These are phyloP conservation scores for Alternaria burnsii DNA, from an alignment of 2,329 filamentous ascomycete genomes.

Conservation along the genomic window DNA sequence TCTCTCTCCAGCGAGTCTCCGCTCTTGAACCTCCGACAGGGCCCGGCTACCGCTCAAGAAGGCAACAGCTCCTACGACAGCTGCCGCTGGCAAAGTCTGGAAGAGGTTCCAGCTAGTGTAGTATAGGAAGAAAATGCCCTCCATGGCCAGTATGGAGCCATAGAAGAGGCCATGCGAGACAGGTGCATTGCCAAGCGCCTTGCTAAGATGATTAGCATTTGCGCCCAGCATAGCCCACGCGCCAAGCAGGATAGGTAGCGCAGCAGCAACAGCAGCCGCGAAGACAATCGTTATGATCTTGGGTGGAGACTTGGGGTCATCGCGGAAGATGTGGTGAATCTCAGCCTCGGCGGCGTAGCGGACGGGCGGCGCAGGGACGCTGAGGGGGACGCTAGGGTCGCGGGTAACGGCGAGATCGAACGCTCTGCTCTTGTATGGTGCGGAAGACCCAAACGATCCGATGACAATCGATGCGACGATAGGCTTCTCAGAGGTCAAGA, in stretches of 20 bases:
- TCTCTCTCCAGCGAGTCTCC: slow-evolving; percentile 77
- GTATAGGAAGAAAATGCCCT: slow-evolving; percentile 93
- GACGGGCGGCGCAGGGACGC: slow-evolving; percentile 71
- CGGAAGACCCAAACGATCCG: slow-evolving; percentile 81
- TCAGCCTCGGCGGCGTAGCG: slow-evolving; percentile 85
- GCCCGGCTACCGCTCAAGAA: slow-evolving; percentile 91
- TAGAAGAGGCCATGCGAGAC: slow-evolving; percentile 86
- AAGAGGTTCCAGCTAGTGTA: slow-evolving; percentile 93
- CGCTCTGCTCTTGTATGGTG: slow-evolving; percentile 71
- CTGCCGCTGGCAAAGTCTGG: slow-evolving; percentile 79
- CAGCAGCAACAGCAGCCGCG: slow-evolving; percentile 73
- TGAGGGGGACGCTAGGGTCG: slow-evolving; percentile 68
- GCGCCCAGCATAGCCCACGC: slow-evolving; percentile 82
- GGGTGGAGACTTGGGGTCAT: slow-evolving; percentile 81
- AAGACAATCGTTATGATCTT: slow-evolving; percentile 82
- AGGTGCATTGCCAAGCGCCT: slow-evolving; percentile 78
- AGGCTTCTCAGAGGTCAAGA: slow-evolving; percentile 72
- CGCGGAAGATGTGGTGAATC: slow-evolving; percentile 90
- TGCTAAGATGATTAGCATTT: slow-evolving; percentile 79
- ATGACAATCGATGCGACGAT: slow-evolving; percentile 84
- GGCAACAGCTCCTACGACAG: slow-evolving; percentile 72
- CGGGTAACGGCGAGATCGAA: slow-evolving; percentile 76
- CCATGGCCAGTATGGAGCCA: slow-evolving; percentile 85
- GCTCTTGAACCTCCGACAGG: slow-evolving; percentile 88
- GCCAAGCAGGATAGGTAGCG: slow-evolving; percentile 76